Base-by-base conservation (phyloP, 2,329 filamentous ascomycete genomes). In the Plenodomus tracheiphilus region DNA sequence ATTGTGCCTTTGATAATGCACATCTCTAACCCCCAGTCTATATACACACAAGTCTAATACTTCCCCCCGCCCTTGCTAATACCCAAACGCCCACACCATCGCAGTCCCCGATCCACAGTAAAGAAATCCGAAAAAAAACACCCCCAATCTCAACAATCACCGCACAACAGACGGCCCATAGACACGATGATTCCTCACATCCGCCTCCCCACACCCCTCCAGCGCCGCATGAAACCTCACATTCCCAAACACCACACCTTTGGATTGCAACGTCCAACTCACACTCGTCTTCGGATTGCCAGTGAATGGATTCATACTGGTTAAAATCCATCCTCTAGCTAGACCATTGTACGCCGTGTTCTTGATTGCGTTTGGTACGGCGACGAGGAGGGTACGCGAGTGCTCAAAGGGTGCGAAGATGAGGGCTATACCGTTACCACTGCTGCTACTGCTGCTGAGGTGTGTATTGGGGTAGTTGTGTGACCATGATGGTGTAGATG, bases 221-320 rank as follows among this genome's bases (percentile, higher is more conserved):
- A 67, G 28, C 4, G 42, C 55, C 2, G 25, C 47, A 35, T 48
- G 49, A 21, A 70, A 68, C 9, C 46, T 43, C 11, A 20, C 43
- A 46, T 75, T 74, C 16, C 69, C 71, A 62, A 76, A 76, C 6
- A 76, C 48, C 2, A 71, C 65, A 2, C 68, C 68, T 58, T 77
- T 77, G 3, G 66, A 66, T 25, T 70, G 58, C 21, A 76, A 32
- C 2, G 68, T 74, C 75, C 75, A 77, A 20, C 69, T 66, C 7
- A 66, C 63, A n/a, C 47, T 53, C 15, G 41, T 44, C 16, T 59
- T 55, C 5, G 53, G 36, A 43, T 56, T 56, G 0, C 61, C 63
- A 1, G 62, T 67, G 25, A 46, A 63, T n/a, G 57, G 46, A 45
- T 54, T 62, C 54, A 61, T 62, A 17, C 69, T 68, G 39, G 71